Evolutionary conservation across 495 filamentous ascomycete species (phyloP).

Genomic region (Coniosporium apollinis): DNA sequence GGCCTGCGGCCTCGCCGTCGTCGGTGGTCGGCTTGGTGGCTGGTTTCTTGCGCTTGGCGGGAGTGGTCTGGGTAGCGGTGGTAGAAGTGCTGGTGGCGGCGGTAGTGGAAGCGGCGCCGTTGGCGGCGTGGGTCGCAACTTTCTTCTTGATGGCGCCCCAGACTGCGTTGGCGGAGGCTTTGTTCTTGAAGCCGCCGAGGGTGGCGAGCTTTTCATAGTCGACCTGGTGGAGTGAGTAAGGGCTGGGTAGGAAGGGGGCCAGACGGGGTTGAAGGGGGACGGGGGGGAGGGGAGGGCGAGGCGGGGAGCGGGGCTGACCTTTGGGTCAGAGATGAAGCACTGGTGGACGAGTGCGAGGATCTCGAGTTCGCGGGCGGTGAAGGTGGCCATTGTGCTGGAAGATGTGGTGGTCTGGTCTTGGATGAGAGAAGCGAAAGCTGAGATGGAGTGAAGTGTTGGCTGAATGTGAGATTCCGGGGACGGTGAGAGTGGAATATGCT

Average conservation of each 20-base stretch:
- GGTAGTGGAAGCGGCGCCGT: slow-evolving; percentile 1
- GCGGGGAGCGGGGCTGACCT: slow-evolving; percentile 3
- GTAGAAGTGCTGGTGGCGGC: neutral
- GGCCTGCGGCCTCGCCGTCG: neutral
- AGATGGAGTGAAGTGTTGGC: no score
- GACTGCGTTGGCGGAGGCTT: slow-evolving; percentile 17
- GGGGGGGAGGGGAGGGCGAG: neutral
- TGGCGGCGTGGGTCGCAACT: slow-evolving; percentile 1
- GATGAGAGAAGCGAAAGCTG: no score
- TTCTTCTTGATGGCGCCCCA: slow-evolving; percentile 19
- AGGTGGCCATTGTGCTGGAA: no score
- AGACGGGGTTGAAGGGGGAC: neutral
- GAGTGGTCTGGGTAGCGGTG: neutral
- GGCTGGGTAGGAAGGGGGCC: neutral
- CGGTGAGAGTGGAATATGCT: no score
- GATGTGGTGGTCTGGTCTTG: no score
- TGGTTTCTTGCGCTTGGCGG: neutral
- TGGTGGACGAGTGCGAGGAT: slow-evolving; percentile 8
- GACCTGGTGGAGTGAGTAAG: slow-evolving; percentile 15
- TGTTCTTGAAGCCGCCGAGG: slow-evolving; percentile 22
- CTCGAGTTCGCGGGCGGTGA: slow-evolving; percentile 2
- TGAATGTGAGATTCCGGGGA: no score
- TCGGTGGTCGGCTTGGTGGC: neutral
- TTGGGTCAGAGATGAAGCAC: slow-evolving; percentile 9
- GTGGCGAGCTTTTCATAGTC: slow-evolving; percentile 24